Base-by-base conservation (phyloP, 805 yeast species). In the Geotrichum ghanense region DNA sequence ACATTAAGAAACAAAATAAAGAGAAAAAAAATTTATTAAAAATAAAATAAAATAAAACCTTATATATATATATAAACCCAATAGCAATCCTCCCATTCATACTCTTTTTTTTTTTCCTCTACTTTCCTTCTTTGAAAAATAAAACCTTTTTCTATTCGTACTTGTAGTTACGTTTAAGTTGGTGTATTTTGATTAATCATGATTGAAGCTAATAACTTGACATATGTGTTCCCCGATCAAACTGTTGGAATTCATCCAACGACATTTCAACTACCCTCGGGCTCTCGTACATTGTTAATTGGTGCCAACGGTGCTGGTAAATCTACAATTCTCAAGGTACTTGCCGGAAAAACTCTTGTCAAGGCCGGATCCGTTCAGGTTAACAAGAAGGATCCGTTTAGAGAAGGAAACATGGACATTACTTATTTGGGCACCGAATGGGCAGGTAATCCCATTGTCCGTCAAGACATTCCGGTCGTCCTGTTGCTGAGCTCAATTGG, bases 281-380 rank as follows among this genome's bases (percentile, higher is more conserved):
- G 83, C 4, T 75, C 90, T 1, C 73, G 95, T 50, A 78, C 89
- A 9, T 68, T 92, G 27, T 63, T 92, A 5, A 73, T 92, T 21
- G 98, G 98, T 0, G 95, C 97, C 10, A 89, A 89, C 56, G 98
- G 98, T 17, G 97, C 98, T 1, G 97, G 98, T 3, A 92, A 92
- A 62, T 85, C 96, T 1, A 92, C 98, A 0, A 62, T 92, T 40
- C 70, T 92, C 52, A 78, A 79, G 60, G 74, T 92, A 16, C 68
- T 92, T 17, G 95, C 97, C 0, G 98, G 98, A 2, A 90, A 90
- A 57, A 87, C 92, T 5, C 71, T 92, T 49, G 81, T 94, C 51
- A 76, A 79, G 48, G 68, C 74, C 14, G 97, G 96, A 0, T 63
- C 68, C 12, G 76, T 92, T 24, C 55, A 62, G 21, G 74, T 92